Evolutionary conservation across 768 basidiomycete species (phyloP).

Genomic region (Leucosporidium yakuticum): DNA sequence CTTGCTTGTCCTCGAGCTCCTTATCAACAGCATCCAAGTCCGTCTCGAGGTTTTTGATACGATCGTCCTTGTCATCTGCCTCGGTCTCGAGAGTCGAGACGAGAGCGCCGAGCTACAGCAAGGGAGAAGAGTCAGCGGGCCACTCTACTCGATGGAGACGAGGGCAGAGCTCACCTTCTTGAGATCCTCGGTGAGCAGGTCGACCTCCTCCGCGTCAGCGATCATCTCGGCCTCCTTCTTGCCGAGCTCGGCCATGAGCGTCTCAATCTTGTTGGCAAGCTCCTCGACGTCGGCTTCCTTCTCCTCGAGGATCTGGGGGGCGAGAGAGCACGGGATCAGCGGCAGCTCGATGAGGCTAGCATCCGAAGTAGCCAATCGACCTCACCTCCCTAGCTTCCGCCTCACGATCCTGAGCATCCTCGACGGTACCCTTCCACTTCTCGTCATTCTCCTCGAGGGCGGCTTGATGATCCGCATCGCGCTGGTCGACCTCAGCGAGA

Average conservation of each 20-base stretch:
- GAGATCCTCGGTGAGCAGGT: constrained; percentile 36
- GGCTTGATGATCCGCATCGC: constrained; percentile 37
- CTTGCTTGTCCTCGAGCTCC: constrained; percentile 53
- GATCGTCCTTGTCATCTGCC: constrained; percentile 52
- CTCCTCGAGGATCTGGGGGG: constrained; percentile 30
- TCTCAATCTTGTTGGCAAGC: constrained; percentile 27
- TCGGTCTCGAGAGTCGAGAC: constrained; percentile 83
- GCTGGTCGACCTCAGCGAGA: constrained; percentile 65
- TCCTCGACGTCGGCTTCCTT: constrained; percentile 31
- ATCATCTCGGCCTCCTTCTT: constrained; percentile 73
- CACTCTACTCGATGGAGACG: too few species aligned
- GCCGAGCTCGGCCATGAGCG: constrained; percentile 55
- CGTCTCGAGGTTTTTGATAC: constrained; percentile 49
- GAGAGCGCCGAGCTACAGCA: constrained; percentile 52
- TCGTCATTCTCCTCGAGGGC: constrained; percentile 49
- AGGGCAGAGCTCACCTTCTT: constrained; percentile 26
- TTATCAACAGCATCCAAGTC: constrained; percentile 49
- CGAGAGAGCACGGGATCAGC: constrained; percentile 4
- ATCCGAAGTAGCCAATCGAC: too few species aligned
- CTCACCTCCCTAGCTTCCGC: constrained; percentile 64
- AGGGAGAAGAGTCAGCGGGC: too few species aligned
- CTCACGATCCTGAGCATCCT: constrained; percentile 57
- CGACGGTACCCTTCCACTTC: constrained; percentile 74
- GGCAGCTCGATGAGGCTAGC: too few species aligned
- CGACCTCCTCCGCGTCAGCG: constrained; percentile 49